These are phyloP conservation scores for Aspergillus tubingensis DNA, from an alignment of 2,329 filamentous ascomycete genomes.

Conservation along the genomic window DNA sequence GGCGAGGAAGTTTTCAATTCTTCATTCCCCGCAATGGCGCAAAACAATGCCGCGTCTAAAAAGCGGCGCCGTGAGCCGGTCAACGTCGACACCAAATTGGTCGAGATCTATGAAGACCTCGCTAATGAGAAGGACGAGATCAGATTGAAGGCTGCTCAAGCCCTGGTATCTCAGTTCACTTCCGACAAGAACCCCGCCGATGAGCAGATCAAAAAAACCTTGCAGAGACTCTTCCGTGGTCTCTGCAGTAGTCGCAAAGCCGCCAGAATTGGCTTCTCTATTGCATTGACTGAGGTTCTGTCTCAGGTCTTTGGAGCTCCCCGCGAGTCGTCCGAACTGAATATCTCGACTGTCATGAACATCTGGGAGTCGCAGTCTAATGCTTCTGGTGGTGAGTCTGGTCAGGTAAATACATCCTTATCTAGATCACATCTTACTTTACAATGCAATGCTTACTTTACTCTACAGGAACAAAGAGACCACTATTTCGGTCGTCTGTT, in stretches of 20 bases:
- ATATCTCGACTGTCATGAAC: slow-evolving; percentile 49
- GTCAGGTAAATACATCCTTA: slow-evolving; percentile 48
- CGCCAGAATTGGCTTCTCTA: slow-evolving; percentile 82
- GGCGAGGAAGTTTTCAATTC: not conserved
- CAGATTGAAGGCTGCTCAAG: slow-evolving; percentile 48
- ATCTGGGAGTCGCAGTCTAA: slow-evolving; percentile 56
- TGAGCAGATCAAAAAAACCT: slow-evolving; percentile 44
- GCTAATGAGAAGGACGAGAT: slow-evolving; percentile 50
- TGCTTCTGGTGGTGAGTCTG: slow-evolving; percentile 53
- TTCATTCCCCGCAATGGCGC: slow-evolving; percentile 29
- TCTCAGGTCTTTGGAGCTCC: slow-evolving; percentile 63
- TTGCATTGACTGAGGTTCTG: slow-evolving; percentile 81
- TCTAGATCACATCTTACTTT: not conserved
- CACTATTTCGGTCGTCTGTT: slow-evolving; percentile 84
- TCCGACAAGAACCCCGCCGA: slow-evolving; percentile 41
- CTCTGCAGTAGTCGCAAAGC: slow-evolving; percentile 88
- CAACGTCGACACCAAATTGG: slow-evolving; percentile 48
- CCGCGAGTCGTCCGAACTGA: slow-evolving; percentile 36
- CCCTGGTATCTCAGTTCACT: slow-evolving; percentile 48
- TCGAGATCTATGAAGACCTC: slow-evolving; percentile 53
- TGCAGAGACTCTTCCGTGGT: slow-evolving; percentile 75
- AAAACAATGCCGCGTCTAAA: slow-evolving; percentile 26
- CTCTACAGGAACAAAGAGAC: slow-evolving; percentile 75
- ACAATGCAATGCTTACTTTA: slow-evolving; percentile 38
- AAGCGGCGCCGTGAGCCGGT: slow-evolving; percentile 46